Conservation (phyloP, 148 eudicot species). For the Beta vulgaris region DNA sequence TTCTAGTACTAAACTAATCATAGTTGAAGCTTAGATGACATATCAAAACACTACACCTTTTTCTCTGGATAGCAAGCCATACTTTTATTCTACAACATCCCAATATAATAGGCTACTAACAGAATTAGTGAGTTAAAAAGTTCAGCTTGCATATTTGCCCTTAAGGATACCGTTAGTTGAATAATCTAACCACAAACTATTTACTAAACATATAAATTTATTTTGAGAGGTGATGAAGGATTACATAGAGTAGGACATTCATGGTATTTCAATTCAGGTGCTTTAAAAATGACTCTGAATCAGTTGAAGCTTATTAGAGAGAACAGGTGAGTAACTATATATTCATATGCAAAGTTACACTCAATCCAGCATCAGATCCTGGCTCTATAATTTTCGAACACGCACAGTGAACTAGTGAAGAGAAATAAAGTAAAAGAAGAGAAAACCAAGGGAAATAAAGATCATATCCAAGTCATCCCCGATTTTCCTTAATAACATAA, state of each 20-base stretch:
- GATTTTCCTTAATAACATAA: constrained; percentile 1
- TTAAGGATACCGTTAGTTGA: too few species aligned
- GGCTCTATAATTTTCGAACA: background rate
- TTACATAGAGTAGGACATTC: background rate
- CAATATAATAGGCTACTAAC: background rate
- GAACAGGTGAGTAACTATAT: background rate
- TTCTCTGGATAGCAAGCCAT: background rate
- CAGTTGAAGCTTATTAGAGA: background rate
- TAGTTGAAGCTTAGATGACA: background rate
- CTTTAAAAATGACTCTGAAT: background rate
- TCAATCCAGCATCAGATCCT: background rate
- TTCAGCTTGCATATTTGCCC: background rate
- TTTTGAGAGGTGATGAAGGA: background rate
- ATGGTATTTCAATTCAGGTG: background rate
- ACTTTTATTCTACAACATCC: background rate
- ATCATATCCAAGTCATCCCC: background rate
- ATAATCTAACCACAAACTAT: too few species aligned
- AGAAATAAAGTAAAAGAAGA: background rate
- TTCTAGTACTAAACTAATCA: background rate
- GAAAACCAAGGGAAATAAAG: background rate
- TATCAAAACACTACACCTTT: too few species aligned
- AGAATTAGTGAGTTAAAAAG: too few species aligned
- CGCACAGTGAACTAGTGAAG: background rate
- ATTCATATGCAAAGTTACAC: background rate
- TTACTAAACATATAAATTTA: too few species aligned